Base-by-base conservation (phyloP, 2,329 filamentous ascomycete species). In the Catunica adiposa region DNA sequence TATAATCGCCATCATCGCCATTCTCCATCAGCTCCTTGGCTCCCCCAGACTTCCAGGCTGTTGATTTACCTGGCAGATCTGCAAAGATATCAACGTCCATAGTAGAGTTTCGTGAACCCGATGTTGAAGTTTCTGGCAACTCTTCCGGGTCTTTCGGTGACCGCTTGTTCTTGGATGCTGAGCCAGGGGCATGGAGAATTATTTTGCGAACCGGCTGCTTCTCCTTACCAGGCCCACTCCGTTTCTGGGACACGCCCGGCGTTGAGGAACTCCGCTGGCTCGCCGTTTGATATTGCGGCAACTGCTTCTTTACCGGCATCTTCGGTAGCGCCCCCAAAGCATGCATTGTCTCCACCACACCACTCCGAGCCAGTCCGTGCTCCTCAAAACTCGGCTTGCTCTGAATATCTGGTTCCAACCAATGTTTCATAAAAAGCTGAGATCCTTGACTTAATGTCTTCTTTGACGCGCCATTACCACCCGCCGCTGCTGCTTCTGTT, bases 311-410 rank as follows among this genome's bases (percentile, higher is more conserved):
- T 17, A 22, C 25, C 3, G 56, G 53, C 22, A 74, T 75, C 68
- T 78, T 79, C 11, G 89, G 89, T 62, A 82, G 73, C 55, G 81
- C 76, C 42, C 89, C 89, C 56, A 95, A 71, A 25, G 89, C 83
- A 54, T 82, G 82, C 89, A 94, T 94, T 63, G 83, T 83, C 67
- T 86, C 83, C 58, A 94, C 73, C 17, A 94, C 85, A 60, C 86
- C 86, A 66, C 81, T 79, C 51, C 83, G 76, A 63, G 83, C 73
- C 62, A 92, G 76, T 47, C 84, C 85, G 57, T 76, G 79, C 65
- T 94, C 87, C 71, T 86, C 80, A 65, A 83, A 94, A 65, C 84
- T 90, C 9, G 89, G 65, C 67, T 76, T 78, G 67, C 69, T 73
- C 67, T 78, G 75, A 40, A 79, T 69, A 6, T 75, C 70, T 9